Percentiles rank a stretch among this genome's conserved stretches.
Conservation (phyloP, 768 basidiomycete species). For the Pisolithus sp. region DNA sequence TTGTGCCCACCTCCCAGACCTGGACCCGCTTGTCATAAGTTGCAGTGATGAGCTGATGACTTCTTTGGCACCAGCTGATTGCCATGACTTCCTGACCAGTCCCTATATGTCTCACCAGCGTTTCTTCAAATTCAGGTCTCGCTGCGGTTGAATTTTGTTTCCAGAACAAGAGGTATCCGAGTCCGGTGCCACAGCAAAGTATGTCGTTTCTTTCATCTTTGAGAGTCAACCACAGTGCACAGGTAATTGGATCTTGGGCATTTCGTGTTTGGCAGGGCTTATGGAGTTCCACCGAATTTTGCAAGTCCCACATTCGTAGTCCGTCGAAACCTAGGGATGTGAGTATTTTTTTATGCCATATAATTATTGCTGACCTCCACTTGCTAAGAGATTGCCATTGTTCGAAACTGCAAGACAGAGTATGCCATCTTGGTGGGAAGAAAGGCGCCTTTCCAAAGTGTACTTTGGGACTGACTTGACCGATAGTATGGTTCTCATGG, state of each 20-base stretch:
- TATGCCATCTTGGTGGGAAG: slow-evolving; percentile 3
- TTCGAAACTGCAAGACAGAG: slow-evolving; percentile 3
- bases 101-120: neutral
- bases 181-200: slow-evolving; percentile 5
- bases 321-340: slow-evolving; percentile 1
- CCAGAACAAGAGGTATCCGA: slow-evolving; percentile 5
- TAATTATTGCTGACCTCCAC: slow-evolving; percentile 1
- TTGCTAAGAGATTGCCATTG: slow-evolving; percentile 1
- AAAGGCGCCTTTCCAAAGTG: neutral
- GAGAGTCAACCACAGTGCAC: slow-evolving; percentile 1
- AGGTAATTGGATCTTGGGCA: slow-evolving; percentile 4
- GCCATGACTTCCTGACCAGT: slow-evolving; percentile 7
- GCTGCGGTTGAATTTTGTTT: neutral
- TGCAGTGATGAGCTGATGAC: neutral
- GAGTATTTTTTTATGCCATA: neutral
- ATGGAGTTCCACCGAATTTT: neutral
- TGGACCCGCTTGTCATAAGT: neutral
- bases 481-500: neutral
- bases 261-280: slow-evolving; percentile 1
- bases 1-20: neutral
- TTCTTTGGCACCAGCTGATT: neutral
- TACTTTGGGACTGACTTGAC: neutral
- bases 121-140: slow-evolving; percentile 1
- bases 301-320: slow-evolving; percentile 6
- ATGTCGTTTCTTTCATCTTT: neutral